phyloP scores from a whole-genome alignment of 2,329 filamentous ascomycete genomes.

The Samsoniella hepiali region DNA sequence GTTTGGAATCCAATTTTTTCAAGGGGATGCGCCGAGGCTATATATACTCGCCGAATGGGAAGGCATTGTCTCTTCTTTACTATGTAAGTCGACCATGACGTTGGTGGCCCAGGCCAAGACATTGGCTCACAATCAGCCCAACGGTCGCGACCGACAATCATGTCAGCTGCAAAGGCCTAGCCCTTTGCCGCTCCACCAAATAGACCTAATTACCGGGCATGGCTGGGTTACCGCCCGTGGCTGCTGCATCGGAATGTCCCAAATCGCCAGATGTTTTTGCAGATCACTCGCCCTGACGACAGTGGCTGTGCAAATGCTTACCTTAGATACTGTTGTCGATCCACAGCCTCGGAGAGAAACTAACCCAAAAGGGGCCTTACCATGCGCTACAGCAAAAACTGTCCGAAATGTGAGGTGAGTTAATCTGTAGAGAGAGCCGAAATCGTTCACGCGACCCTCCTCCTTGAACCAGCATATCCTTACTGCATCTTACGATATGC shows the following conservation, averaged over 20 bases:
- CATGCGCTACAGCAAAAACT: not conserved
- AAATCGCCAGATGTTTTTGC: not conserved
- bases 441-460: too few relatives aligned
- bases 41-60: not conserved
- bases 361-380: not conserved
- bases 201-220: not conserved
- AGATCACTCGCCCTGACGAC: constrained; percentile 9
- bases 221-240: not conserved
- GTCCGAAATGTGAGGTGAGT: too few relatives aligned
- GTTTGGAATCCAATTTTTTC: too few relatives aligned
- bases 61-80: not conserved
- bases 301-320: constrained; percentile 7
- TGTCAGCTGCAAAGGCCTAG: constrained; percentile 2
- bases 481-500: too few relatives aligned
- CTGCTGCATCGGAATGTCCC: not conserved
- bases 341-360: not conserved
- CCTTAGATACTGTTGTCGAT: not conserved
- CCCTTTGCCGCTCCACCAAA: not conserved
- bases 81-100: not conserved
- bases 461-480: too few relatives aligned
- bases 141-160: not conserved
- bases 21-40: not conserved
- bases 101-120: not conserved
- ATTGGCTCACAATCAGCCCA: not conserved
- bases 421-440: too few relatives aligned